Evolutionary conservation across 495 filamentous ascomycete species (phyloP).

Genomic region (Parathielavia hyrcaniae): DNA sequence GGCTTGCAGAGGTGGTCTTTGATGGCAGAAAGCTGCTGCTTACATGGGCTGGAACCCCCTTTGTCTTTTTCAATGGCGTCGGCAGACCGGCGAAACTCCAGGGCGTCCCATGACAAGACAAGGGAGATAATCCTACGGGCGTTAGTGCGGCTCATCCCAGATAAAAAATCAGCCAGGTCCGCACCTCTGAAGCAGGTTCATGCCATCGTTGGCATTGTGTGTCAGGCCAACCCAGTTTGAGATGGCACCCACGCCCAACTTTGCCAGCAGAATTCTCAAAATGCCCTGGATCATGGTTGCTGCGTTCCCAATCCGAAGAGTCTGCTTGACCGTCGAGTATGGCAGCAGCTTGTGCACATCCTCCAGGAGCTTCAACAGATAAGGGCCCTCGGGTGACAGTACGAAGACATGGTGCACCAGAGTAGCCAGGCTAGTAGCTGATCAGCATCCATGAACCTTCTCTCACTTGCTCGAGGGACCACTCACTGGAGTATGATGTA

Average conservation of each 20-base stretch:
- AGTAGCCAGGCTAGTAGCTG: conserved; percentile 47
- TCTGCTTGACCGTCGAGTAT: conserved; percentile 55
- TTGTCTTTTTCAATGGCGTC: conserved; percentile 49
- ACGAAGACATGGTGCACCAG: conserved; percentile 59
- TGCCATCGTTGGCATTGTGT: conserved; percentile 54
- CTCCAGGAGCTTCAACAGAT: conserved; percentile 51
- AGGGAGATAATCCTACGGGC: conserved; percentile 54
- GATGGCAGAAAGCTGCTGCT: conserved; percentile 46
- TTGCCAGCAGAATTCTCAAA: conserved; percentile 55
- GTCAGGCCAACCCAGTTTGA: conserved; percentile 63
- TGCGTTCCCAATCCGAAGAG: conserved; percentile 59
- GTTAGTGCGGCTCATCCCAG: neutral
- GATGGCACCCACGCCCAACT: conserved; percentile 54
- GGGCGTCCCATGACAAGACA: conserved; percentile 55
- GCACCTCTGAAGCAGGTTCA: conserved; percentile 57
- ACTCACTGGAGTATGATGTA: conserved; percentile 52
- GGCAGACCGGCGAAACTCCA: conserved; percentile 50
- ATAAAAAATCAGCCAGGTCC: neutral
- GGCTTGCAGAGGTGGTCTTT: conserved; percentile 41
- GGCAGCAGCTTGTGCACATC: conserved; percentile 55
- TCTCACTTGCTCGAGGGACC: neutral
- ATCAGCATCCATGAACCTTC: conserved; percentile 2
- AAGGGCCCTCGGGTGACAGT: conserved; percentile 57
- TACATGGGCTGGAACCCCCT: conserved; percentile 35
- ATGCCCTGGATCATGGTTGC: conserved; percentile 64